Evolutionary conservation across 768 basidiomycete genomes (phyloP).

Genomic region (Suillus discolor): DNA sequence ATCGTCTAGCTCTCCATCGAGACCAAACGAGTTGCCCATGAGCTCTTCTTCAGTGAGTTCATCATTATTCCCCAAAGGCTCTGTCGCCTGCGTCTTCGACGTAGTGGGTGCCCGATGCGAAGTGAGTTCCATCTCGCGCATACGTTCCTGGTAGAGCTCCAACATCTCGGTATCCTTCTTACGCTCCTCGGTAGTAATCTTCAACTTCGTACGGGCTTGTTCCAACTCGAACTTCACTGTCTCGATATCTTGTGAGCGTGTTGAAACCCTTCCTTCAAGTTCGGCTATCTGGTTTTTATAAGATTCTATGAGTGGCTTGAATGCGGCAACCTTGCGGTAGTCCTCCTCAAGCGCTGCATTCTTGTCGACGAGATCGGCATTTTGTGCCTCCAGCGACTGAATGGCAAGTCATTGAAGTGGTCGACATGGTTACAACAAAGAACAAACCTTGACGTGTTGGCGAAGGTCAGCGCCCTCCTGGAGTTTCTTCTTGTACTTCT

Average conservation of each 20-base stretch:
- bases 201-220: constrained; percentile 68
- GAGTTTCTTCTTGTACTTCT: constrained; percentile 98
- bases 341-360: constrained; percentile 93
- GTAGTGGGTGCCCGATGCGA: constrained; percentile 50
- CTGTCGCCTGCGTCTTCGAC: constrained; percentile 25
- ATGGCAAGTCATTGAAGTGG: constrained; percentile 2
- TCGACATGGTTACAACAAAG: constrained; percentile 15
- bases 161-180: constrained; percentile 81
- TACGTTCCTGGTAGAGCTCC: constrained; percentile 87
- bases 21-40: constrained; percentile 56
- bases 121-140: constrained; percentile 81
- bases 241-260: constrained; percentile 71
- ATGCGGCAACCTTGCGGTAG: constrained; percentile 80
- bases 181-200: constrained; percentile 68
- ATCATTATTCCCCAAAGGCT: constrained; percentile 24
- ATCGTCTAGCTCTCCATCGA: constrained; percentile 87
- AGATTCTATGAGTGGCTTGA: constrained; percentile 89
- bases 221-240: constrained; percentile 76
- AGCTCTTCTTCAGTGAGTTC: constrained; percentile 50
- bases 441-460: constrained; percentile 75
- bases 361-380: constrained; percentile 87
- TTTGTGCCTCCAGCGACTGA: constrained; percentile 90
- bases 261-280: constrained; percentile 71
- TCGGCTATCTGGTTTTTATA: constrained; percentile 87
- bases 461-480: constrained; percentile 92